Evolutionary conservation across 257 asterid species (phyloP), one percentile per base, ranked within the genome.

Genomic region (Solanum peruvianum): DNA sequence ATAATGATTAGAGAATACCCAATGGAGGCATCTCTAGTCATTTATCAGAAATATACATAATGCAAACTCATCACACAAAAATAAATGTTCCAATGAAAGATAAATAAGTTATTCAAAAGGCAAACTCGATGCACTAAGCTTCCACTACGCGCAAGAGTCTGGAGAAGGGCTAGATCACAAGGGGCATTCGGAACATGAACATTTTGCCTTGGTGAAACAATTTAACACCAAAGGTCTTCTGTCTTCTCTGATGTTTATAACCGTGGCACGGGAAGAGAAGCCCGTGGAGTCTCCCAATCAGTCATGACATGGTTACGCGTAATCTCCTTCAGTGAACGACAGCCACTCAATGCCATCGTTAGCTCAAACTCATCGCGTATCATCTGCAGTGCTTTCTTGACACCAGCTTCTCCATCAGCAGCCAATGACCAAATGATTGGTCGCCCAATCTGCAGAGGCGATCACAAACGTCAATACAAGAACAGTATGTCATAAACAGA

Each of bases 301-400:
- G 88, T 47, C 66, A 66, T 69, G 13, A 87, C 71, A 33, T 87
- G 88, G 67, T 87, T 47, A 25, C 88, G 86, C 0, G 86, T 87
- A 47, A 87, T 87, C 47, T 87, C 88, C 25, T 64, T 87, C 62
- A 87, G 80, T 29, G 88, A 80, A 37, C 86, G 86, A 23, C 88
- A 87, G 20, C 88, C 88, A 35, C 88, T 87, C 23, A 87, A 80
- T 20, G 86, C 88, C 88, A 87, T 87, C 1, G 88, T 87, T 67
- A 87, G 82, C 88, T 87, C 99, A 90, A 96, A 96, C 91, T 96
- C 98, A 0, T 93, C 96, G 4, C 97, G 93, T 91, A 96, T 71
- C 88, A 87, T 87, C 56, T 87, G 86, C 52, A 87, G 39, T 23
- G 47, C 88, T 44, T 87, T 80, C 58, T 49, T 87, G 14, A 87